Evolutionary conservation across 2,329 filamentous ascomycete species (phyloP), one percentile per base, ranked within the genome.

Genomic region (Aspergillus texensis): DNA sequence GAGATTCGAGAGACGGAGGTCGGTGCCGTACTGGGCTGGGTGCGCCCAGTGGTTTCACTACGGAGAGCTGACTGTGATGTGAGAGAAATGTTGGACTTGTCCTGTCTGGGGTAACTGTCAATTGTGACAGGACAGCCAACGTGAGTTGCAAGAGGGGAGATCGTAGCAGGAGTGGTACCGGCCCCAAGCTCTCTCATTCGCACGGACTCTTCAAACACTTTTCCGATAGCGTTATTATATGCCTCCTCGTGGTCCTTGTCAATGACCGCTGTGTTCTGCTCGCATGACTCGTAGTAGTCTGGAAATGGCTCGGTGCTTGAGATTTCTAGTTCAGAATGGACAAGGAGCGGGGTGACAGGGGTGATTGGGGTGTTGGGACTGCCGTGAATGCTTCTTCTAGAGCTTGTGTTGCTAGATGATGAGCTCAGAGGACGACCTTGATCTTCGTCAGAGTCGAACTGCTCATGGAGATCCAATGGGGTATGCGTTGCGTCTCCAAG

Each of bases 231-330:
- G 16, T 63, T 48, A 8, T 65, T 64, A 62, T 73, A 75, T 16
- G 68, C 68, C 26, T 66, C 61, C n/a, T 72, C 68, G 6, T 64
- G 58, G 8, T 46, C 53, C 16, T 61, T 57, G 30, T 74, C 63
- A 6, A 60, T 48, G 1, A 45, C 24, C 10, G 61, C 43, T 2
- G 50, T 34, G 3, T 58, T 26, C 2, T 24, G 32, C 28, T 69
- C 64, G 50, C 65, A 67, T 10, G 60, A 61, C 28, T 71, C 66
- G 46, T 71, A 61, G 55, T 74, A 75, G 12, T 71, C 70, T 0
- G 73, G 73, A 24, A 76, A 76, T 0, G 71, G 68, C 45, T 75
- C 73, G 1, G 62, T 62, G 21, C 55, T 36, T 24, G 59, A 30
- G 28, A 39, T 30, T 45, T n/a, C 32, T 12, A 57, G n/a, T 16